Evolutionary conservation across 2,329 filamentous ascomycete genomes (phyloP).

Genomic region (Trichophyton simii): DNA sequence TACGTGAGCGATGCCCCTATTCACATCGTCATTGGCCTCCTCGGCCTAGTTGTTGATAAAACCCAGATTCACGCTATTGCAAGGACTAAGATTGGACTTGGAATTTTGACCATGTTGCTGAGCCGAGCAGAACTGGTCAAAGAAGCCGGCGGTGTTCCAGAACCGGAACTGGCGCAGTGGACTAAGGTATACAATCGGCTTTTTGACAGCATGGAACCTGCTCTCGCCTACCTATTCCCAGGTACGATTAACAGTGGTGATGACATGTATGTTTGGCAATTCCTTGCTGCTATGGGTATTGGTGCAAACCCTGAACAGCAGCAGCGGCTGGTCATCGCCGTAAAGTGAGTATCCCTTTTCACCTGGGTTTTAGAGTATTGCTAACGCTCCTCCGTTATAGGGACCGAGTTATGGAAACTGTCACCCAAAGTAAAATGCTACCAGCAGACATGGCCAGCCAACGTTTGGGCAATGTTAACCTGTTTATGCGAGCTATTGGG

Average conservation of each 20-base stretch:
- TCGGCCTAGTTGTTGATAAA: constrained; percentile 70
- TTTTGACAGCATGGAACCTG: constrained; percentile 77
- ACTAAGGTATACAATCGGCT: constrained; percentile 69
- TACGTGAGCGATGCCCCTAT: constrained; percentile 86
- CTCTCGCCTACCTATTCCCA: constrained; percentile 76
- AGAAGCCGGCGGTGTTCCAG: constrained; percentile 57
- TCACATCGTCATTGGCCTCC: constrained; percentile 77
- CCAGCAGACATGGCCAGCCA: constrained; percentile 74
- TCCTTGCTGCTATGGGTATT: constrained; percentile 87
- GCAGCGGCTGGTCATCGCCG: constrained; percentile 81
- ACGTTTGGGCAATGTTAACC: constrained; percentile 80
- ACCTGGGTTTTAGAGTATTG: neutral
- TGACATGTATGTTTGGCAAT: constrained; percentile 96
- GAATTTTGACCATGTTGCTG: constrained; percentile 84
- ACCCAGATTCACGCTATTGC: constrained; percentile 75
- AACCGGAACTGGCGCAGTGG: constrained; percentile 73
- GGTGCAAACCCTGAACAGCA: constrained; percentile 90
- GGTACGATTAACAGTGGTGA: constrained; percentile 80
- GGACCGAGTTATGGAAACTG: constrained; percentile 93
- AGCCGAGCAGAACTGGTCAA: constrained; percentile 90
- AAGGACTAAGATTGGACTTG: constrained; percentile 75
- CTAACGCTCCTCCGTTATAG: constrained; percentile 18
- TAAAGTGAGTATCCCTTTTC: constrained; percentile 50
- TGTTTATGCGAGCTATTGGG: constrained; percentile 98
- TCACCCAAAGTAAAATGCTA: constrained; percentile 75